phyloP scores from a whole-genome alignment of 2,329 filamentous ascomycete genomes.

The Metarhizium anisopliae region DNA sequence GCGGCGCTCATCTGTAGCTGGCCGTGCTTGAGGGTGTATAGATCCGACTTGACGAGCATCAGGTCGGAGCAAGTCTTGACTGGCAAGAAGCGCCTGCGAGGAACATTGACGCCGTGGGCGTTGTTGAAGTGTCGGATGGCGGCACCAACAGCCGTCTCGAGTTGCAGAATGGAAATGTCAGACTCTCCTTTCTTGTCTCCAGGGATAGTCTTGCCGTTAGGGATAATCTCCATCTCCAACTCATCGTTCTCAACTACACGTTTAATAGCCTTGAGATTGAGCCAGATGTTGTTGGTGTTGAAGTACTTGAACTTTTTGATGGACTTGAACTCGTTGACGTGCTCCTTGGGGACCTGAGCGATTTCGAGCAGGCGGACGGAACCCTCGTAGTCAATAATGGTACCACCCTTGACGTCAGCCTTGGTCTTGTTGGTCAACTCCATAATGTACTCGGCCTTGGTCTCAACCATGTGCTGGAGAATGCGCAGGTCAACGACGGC shows the following conservation, averaged over 20 bases:
- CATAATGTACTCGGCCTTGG: constrained; percentile 97
- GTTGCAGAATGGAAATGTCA: constrained; percentile 93
- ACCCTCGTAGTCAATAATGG: constrained; percentile 98
- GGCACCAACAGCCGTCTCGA: constrained; percentile 96
- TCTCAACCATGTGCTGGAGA: constrained; percentile 98
- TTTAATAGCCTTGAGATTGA: constrained; percentile 96
- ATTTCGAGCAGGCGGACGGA: constrained; percentile 96
- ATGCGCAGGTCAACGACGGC: constrained; percentile 97
- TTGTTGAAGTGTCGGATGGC: constrained; percentile 99
- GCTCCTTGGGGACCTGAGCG: constrained; percentile 98
- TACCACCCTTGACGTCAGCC: constrained; percentile 99
- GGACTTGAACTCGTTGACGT: constrained; percentile 99
- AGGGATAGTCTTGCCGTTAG: constrained; percentile 96
- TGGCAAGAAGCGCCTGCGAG: constrained; percentile 92
- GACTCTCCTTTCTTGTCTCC: constrained; percentile 99
- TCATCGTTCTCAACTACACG: constrained; percentile 97
- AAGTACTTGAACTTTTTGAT: constrained; percentile 99
- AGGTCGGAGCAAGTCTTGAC: constrained; percentile 99
- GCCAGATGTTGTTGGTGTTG: constrained; percentile 99
- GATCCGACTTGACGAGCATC: constrained; percentile 98
- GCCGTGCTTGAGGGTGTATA: constrained; percentile 97
- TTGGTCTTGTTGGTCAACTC: constrained; percentile 99
- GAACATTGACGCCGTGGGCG: constrained; percentile 97
- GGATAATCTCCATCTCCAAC: constrained; percentile 98
- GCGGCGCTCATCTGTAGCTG: constrained; percentile 94